A percentile compares a stretch with the other conserved stretches of the same genome.
These are phyloP conservation scores for Heliophila coronopifolia DNA, from an alignment of 441 rosid species.

Conservation along the genomic window DNA sequence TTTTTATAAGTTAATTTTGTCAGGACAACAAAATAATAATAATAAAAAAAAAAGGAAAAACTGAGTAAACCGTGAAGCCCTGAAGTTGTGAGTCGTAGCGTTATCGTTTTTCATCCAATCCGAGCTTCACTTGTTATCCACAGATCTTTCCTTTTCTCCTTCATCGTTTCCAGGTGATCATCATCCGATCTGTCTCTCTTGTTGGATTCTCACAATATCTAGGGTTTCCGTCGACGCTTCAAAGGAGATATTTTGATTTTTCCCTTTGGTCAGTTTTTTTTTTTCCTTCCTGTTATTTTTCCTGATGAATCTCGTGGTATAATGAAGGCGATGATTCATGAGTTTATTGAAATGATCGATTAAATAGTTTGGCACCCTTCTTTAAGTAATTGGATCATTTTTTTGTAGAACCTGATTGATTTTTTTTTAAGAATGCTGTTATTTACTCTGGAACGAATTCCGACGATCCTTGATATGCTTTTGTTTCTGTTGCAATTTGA, in stretches of 20 bases:
- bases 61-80: constrained; percentile 26
- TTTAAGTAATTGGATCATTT: constrained; percentile 12
- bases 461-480: neutral
- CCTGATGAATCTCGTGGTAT: neutral
- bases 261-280: constrained; percentile 15
- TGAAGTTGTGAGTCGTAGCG: constrained; percentile 25
- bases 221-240: constrained; percentile 21
- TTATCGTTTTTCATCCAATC: constrained; percentile 25
- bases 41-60: neutral
- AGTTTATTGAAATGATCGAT: neutral
- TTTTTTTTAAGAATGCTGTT: neutral
- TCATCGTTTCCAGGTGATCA: neutral
- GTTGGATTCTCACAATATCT: constrained; percentile 22
- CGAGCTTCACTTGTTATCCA: constrained; percentile 17
- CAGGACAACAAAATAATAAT: neutral
- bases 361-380: neutral
- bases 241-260: neutral
- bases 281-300: neutral
- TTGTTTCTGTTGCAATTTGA: constrained; percentile 1
- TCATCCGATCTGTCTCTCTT: constrained; percentile 19
- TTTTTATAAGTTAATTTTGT: no score
- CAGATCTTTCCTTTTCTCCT: constrained; percentile 15
- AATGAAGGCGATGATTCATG: constrained; percentile 3
- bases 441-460: neutral
- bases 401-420: constrained; percentile 12